Evolutionary conservation across 2,329 filamentous ascomycete species (phyloP), one percentile per base, ranked within the genome.

Genomic region (Verticillium albo-atrum): DNA sequence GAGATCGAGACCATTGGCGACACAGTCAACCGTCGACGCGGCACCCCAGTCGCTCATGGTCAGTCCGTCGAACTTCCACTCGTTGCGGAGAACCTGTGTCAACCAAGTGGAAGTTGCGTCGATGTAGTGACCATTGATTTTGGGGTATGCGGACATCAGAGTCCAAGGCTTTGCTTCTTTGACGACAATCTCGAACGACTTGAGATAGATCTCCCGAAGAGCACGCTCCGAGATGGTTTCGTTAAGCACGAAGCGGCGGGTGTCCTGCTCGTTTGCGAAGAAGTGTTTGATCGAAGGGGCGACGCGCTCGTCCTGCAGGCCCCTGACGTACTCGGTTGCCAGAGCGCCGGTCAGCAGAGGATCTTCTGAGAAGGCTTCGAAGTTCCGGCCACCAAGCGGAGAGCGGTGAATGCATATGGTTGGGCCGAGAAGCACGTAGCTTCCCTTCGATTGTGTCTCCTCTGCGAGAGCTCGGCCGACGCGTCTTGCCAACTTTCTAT

Each of bases 61-160:
- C n/a, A 72, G 58, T 2, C 74, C 74, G n/a, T 74, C 65, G 62
- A 68, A 76, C 3, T 68, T 68, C 77, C 77, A 79, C 51, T 79
- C 75, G 4, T 71, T 71, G 57, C 77, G 70, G n/a, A 79, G 68
- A n/a, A 79, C 73, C 54, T 73, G 60, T 32, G 65, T 75, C 3
- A 86, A 7, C 52, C 52, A 54, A 4, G 52, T 54, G 1, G 52
- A 20, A 3, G 52, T 54, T 17, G 52, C 52, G 28, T 54, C 52
- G 15, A 54, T 54, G 52, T 54, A 54, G 17, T 54, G 27, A n/a
- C 52, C 52, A 58, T 81, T 81, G 23, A 81, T 70, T 42, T 73
- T 75, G 57, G 78, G 79, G 61, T 81, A 81, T 6, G 77, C 72
- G 1, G 77, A 76, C 79, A 81, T 81, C 47, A 79, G 65, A 1